Conservation (phyloP, 2,329 filamentous ascomycete species). For the Fusarium foetens region DNA sequence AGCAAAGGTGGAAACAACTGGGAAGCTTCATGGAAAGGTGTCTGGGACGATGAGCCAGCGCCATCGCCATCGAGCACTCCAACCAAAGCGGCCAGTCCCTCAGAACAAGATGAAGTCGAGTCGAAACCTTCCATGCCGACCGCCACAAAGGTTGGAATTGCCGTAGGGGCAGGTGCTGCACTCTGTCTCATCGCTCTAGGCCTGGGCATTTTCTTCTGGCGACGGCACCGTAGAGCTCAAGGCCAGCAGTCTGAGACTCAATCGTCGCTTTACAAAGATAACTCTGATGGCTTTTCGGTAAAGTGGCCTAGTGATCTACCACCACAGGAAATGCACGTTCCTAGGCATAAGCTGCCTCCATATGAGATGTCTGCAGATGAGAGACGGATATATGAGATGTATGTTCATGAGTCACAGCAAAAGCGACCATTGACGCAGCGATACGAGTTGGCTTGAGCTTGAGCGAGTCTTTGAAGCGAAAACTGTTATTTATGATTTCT, state of each 20-base stretch:
- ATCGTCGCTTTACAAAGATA: not conserved
- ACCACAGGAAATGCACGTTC: not conserved
- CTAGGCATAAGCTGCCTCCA: not conserved
- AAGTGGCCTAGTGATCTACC: not conserved
- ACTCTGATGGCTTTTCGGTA: not conserved
- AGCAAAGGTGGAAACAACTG: slow-evolving; percentile 12
- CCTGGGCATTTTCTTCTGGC: not conserved
- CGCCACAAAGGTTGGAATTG: not conserved
- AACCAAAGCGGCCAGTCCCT: not conserved
- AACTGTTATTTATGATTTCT: not conserved
- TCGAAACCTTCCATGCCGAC: not conserved
- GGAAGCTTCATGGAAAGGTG: slow-evolving; percentile 28
- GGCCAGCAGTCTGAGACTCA: not conserved
- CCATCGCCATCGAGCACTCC: not conserved
- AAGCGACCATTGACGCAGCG: not conserved
- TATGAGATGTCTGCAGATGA: not conserved
- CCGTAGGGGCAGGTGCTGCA: not conserved
- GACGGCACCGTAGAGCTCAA: not conserved
- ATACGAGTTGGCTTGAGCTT: not conserved
- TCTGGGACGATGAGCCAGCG: slow-evolving; percentile 4
- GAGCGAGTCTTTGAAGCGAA: not conserved
- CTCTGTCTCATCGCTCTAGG: not conserved
- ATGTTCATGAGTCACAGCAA: not conserved
- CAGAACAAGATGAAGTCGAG: not conserved
- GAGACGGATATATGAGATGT: not conserved